phyloP scores from a whole-genome alignment of 805 yeast species.

The Yarrowia divulgata region DNA sequence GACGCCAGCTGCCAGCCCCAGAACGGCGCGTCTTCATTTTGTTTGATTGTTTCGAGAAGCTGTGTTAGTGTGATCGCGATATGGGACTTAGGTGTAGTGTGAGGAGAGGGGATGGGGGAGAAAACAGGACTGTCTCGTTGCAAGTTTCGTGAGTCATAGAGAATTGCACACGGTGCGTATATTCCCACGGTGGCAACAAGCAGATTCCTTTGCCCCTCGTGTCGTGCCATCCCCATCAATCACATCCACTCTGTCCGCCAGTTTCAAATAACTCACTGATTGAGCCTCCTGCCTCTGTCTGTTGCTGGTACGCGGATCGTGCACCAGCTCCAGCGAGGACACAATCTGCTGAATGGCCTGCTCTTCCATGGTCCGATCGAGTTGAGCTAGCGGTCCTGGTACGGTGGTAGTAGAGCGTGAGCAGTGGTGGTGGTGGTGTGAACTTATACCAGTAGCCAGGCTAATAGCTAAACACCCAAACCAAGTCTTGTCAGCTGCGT shows the following conservation, averaged over 20 bases:
- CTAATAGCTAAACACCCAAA: conserved; percentile 32
- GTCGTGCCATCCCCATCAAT: not conserved
- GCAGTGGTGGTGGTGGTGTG: conserved; percentile 4
- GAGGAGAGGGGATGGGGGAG: too few species aligned
- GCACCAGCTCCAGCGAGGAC: conserved; percentile 67
- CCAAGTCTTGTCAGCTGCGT: conserved; percentile 35
- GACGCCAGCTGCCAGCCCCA: conserved; percentile 91
- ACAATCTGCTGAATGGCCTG: conserved; percentile 75
- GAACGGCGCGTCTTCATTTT: conserved; percentile 81
- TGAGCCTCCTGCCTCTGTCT: conserved; percentile 61
- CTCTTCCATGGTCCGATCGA: conserved; percentile 43
- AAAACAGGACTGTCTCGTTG: too few species aligned
- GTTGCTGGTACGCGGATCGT: conserved; percentile 49
- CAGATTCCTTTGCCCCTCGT: not conserved
- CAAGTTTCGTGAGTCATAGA: too few species aligned
- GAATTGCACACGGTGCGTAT: too few species aligned
- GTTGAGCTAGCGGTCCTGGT: conserved; percentile 11
- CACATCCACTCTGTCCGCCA: not conserved
- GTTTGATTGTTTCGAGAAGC: conserved; percentile 78
- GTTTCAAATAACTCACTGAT: conserved; percentile 45
- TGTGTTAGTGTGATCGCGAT: conserved; percentile 35
- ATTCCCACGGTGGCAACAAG: not conserved
- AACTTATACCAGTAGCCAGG: not conserved
- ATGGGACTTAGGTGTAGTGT: too few species aligned
- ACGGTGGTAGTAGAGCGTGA: conserved; percentile 1